phyloP scores from a whole-genome alignment of 2,329 filamentous ascomycete genomes.

The Ascochyta fabae region DNA sequence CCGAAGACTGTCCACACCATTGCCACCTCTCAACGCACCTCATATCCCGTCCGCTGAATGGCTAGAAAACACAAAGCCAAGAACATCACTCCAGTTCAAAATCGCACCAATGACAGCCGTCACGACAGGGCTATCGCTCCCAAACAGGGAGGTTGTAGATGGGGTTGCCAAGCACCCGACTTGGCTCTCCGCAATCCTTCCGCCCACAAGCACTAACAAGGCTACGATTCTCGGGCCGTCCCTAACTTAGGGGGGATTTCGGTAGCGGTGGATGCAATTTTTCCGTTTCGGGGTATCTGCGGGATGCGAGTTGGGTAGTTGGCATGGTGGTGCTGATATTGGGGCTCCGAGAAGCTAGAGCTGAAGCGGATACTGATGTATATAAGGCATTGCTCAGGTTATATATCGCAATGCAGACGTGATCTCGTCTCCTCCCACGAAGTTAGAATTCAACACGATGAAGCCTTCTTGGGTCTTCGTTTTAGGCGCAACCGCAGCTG shows the following conservation, averaged over 20 bases:
- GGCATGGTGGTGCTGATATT: neutral
- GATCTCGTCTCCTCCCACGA: neutral
- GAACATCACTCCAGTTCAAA: neutral
- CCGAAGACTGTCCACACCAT: too few species aligned
- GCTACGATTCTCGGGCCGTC: constrained; percentile 5
- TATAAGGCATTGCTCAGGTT: neutral
- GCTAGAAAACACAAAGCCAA: neutral
- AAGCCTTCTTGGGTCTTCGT: constrained; percentile 1
- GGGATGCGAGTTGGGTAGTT: too few species aligned
- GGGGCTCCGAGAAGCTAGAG: neutral
- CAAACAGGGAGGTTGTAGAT: constrained; percentile 1
- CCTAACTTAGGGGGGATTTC: neutral
- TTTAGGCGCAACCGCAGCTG: constrained; percentile 6
- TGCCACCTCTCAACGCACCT: too few species aligned
- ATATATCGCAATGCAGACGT: neutral
- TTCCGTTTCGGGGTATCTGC: constrained; percentile 7
- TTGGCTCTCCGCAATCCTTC: constrained; percentile 11
- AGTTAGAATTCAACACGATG: neutral
- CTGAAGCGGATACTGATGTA: neutral
- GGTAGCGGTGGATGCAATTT: neutral
- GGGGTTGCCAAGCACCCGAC: constrained; percentile 5
- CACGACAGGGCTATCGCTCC: neutral
- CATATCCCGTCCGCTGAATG: too few species aligned
- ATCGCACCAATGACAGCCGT: constrained; percentile 4
- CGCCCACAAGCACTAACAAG: neutral